Evolutionary conservation across 1,284 basidiomycete species (phyloP).

Genomic region (Stygiomarasmius scandens): DNA sequence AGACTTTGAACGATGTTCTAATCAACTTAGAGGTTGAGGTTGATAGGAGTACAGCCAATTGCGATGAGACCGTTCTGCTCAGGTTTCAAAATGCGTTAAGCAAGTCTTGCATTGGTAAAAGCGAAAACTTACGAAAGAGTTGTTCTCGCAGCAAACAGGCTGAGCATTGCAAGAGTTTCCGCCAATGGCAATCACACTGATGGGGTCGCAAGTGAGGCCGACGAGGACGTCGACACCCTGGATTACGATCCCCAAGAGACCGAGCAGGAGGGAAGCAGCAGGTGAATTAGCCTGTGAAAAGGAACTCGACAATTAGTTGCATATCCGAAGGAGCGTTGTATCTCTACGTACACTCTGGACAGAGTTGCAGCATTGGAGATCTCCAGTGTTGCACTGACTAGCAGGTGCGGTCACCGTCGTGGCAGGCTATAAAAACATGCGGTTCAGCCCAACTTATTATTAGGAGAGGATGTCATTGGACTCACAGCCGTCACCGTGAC

Average conservation of each 20-base stretch:
- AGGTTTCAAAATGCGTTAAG: background rate
- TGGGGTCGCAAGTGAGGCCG: constrained; percentile 18
- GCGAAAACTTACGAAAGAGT: constrained; percentile 11
- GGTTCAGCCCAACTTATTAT: background rate
- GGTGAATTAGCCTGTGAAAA: constrained; percentile 13
- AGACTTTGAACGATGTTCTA: background rate
- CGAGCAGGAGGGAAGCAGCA: constrained; percentile 16
- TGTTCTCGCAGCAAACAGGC: constrained; percentile 19
- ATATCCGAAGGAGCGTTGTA: too few species aligned
- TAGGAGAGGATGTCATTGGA: background rate
- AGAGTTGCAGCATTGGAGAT: constrained; percentile 20
- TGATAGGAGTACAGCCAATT: background rate
- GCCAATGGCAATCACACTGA: constrained; percentile 13
- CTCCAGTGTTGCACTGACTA: constrained; percentile 31
- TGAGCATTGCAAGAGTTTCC: constrained; percentile 9
- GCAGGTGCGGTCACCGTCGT: constrained; percentile 9
- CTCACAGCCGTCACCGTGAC: constrained; percentile 13
- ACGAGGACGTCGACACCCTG: constrained; percentile 15
- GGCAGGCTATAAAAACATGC: background rate
- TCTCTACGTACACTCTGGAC: background rate
- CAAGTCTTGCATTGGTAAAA: background rate
- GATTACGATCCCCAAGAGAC: constrained; percentile 15
- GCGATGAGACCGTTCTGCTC: constrained; percentile 5
- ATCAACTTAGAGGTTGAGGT: background rate
- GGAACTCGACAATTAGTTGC: background rate